Evolutionary conservation across 495 filamentous ascomycete species (phyloP).

Genomic region (Daldinia concentrica): DNA sequence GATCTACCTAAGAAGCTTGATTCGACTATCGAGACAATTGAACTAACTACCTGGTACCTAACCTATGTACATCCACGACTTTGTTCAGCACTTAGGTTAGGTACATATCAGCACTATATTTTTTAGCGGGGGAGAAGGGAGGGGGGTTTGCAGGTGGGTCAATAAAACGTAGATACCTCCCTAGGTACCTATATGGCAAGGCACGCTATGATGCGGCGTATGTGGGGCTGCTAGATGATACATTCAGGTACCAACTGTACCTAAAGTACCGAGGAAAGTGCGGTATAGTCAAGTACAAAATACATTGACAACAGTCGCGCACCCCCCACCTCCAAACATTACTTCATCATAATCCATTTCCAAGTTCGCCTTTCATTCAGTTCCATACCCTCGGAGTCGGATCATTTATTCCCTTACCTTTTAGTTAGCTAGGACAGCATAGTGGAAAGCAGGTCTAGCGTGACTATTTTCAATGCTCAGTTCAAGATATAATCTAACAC

Average conservation of each 20-base stretch:
- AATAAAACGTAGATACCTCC: background rate
- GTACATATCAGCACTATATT: too few species aligned
- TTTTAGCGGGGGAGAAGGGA: background rate
- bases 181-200: too few species aligned
- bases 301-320: slow-evolving; percentile 3
- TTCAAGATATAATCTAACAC: background rate
- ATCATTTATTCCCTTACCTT: slow-evolving; percentile 20
- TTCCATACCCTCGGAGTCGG: slow-evolving; percentile 19
- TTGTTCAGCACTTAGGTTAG: too few species aligned
- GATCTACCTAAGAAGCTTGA: background rate
- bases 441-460: slow-evolving; percentile 6
- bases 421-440: slow-evolving; percentile 2
- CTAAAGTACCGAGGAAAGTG: slow-evolving; percentile 2
- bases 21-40: background rate
- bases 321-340: slow-evolving; percentile 29
- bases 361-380: slow-evolving; percentile 16
- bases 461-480: slow-evolving; percentile 2
- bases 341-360: slow-evolving; percentile 26
- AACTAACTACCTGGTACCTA: too few species aligned
- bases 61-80: too few species aligned
- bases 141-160: background rate
- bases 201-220: too few species aligned
- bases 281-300: background rate
- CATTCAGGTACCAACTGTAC: slow-evolving; percentile 1
- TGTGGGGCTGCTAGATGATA: too few species aligned